Base-by-base conservation (phyloP, 2,329 filamentous ascomycete species). In the Cryphonectria carpinicola region DNA sequence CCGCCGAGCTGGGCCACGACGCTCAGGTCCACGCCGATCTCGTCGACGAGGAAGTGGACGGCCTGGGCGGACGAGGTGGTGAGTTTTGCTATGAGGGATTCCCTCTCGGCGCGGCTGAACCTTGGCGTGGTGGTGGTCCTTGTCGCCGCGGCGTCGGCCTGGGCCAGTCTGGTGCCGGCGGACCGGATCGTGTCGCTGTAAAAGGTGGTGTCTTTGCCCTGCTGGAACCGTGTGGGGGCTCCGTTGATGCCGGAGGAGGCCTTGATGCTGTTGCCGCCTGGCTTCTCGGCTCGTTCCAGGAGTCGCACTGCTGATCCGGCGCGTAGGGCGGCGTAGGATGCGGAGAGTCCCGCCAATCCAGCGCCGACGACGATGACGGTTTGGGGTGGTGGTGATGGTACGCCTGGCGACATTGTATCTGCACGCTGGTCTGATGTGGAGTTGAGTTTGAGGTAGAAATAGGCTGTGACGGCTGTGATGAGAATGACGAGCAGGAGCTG, bases 231-330 rank as follows among this genome's bases (percentile, higher is more conserved):
- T 0, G 89, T 91, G 0, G 84, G 84, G 0, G 88, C 88, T 8
- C 88, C 89, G 73, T 90, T 91, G 78, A 91, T 91, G 0, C 89
- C 89, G 0, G 88, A 90, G 0, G 89, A 91, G 0, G 89, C 89
- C 78, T 91, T 91, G 79, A 91, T 90, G 75, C 84, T 88, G 75
- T 91, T 91, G 1, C 89, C 88, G 49, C 89, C 89, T 0, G 89
- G 87, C 75, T 89, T 89, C 3, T 84, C 76, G 0, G 84, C 84
- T 28, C 88, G 86, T 70, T 92, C 89, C 17, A 92, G 82, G 65
- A 92, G 82, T 43, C 82, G 81, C 0, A 92, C 89, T 0, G 83
- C 78, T 1, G 86, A 82, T 54, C 84, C 84, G 17, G 84, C 82
- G 4, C 82, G 78, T 5, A 91, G 80, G 8, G 90, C 85, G 71